phyloP scores from a whole-genome alignment of 257 asterid genomes.

The Plectranthus barbatus region DNA sequence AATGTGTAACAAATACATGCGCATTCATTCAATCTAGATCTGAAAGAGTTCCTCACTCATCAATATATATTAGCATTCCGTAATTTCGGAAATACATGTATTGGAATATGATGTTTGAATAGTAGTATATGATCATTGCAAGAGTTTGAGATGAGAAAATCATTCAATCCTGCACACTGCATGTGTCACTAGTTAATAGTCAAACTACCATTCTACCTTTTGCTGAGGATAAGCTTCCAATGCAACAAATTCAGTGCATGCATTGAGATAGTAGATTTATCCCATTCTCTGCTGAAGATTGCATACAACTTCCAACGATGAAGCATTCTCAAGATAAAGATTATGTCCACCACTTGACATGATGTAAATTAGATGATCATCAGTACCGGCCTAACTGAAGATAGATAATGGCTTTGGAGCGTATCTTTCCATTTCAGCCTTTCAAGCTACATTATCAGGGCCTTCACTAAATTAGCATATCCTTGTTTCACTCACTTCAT shows the following conservation, averaged over 20 bases:
- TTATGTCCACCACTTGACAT: conserved; percentile 32
- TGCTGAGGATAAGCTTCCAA: conserved; percentile 36
- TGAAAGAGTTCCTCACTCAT: too few relatives aligned
- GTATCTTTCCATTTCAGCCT: conserved; percentile 96
- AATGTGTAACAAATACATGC: too few relatives aligned
- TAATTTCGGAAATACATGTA: too few relatives aligned
- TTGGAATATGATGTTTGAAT: too few relatives aligned
- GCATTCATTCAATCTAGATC: too few relatives aligned
- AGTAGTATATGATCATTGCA: too few relatives aligned
- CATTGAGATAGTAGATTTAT: conserved; percentile 23
- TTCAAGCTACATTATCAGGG: conserved; percentile 40
- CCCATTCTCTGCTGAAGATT: conserved; percentile 26
- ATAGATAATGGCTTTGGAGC: conserved; percentile 69
- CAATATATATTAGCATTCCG: too few relatives aligned
- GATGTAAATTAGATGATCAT: conserved; percentile 13
- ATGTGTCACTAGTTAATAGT: conserved; percentile 29
- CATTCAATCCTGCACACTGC: conserved; percentile 30
- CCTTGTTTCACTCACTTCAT: conserved; percentile 42
- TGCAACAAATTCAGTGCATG: conserved; percentile 24
- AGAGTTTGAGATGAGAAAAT: conserved; percentile 22
- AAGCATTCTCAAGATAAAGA: conserved; percentile 26
- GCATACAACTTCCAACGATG: conserved; percentile 27
- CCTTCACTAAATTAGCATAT: conserved; percentile 28
- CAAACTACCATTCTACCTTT: conserved; percentile 17
- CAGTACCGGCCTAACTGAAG: conserved; percentile 21